Evolutionary conservation across 106 monocot genomes (phyloP).

Genomic region (Gastrodia elata): DNA sequence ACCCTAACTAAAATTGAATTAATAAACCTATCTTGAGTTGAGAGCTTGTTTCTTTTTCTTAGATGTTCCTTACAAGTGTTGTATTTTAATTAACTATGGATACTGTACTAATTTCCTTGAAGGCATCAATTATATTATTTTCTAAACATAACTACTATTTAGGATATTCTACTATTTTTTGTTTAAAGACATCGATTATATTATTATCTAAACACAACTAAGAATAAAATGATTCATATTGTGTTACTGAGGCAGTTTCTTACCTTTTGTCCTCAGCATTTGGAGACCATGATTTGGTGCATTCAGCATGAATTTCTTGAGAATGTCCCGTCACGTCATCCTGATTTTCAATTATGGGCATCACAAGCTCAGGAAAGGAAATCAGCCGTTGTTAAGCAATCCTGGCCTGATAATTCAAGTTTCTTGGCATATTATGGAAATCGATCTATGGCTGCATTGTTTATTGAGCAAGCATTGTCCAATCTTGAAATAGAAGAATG

Average conservation of each 20-base stretch:
- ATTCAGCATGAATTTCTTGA: slow-evolving; percentile 57
- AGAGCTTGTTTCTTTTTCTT: too few species aligned
- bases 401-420: slow-evolving; percentile 48
- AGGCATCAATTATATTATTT: slow-evolving; percentile 2
- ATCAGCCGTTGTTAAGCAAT: slow-evolving; percentile 29
- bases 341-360: slow-evolving; percentile 41
- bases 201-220: not conserved
- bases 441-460: slow-evolving; percentile 33
- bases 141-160: too few species aligned
- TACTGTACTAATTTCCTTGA: not conserved
- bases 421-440: slow-evolving; percentile 13
- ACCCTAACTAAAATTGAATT: too few species aligned
- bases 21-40: too few species aligned
- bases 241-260: slow-evolving; percentile 4
- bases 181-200: not conserved
- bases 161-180: not conserved
- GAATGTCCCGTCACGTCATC: slow-evolving; percentile 29
- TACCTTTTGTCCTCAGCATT: slow-evolving; percentile 48
- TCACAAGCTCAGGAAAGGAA: slow-evolving; percentile 54
- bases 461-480: slow-evolving; percentile 82
- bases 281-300: slow-evolving; percentile 86
- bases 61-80: too few species aligned
- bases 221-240: slow-evolving; percentile 1
- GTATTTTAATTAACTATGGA: too few species aligned
- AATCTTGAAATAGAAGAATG: slow-evolving; percentile 56